These are phyloP conservation scores for Penicillium alfredii DNA, from an alignment of 495 filamentous ascomycete genomes.

Conservation along the genomic window DNA sequence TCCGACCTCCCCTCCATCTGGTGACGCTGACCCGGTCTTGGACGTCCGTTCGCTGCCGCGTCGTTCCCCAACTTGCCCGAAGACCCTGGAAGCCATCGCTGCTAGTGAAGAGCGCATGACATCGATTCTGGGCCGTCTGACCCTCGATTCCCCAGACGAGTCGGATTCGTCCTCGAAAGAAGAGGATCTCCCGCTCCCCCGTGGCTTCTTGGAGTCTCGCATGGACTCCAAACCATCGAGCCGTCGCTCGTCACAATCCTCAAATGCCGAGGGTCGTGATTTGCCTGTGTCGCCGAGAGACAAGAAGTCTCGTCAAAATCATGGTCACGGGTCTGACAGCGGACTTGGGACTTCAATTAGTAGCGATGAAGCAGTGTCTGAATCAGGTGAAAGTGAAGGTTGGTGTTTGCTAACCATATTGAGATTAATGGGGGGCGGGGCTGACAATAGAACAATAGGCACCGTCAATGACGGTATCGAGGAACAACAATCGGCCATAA, in stretches of 20 bases:
- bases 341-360: slow-evolving; percentile 53
- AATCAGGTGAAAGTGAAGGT: slow-evolving; percentile 17
- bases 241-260: background rate
- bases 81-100: slow-evolving; percentile 42
- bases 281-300: slow-evolving; percentile 3
- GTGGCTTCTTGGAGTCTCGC: no score
- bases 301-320: slow-evolving; percentile 18
- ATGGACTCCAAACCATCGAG: no score
- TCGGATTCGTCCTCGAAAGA: no score
- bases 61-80: slow-evolving; percentile 48
- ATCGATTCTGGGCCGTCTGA: slow-evolving; percentile 38
- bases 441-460: slow-evolving; percentile 7
- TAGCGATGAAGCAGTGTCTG: slow-evolving; percentile 22
- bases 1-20: slow-evolving; percentile 34
- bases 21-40: slow-evolving; percentile 38
- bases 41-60: slow-evolving; percentile 43
- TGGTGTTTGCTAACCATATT: background rate
- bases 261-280: slow-evolving; percentile 1
- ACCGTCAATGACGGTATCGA: slow-evolving; percentile 25
- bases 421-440: no score
- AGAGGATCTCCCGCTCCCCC: no score
- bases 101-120: slow-evolving; percentile 45
- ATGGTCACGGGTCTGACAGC: slow-evolving; percentile 45
- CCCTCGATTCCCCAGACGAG: slow-evolving; percentile 33
- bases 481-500: slow-evolving; percentile 39